Evolutionary conservation across 176 grass and related monocot genomes (phyloP), one percentile per base, ranked within the genome.

Genomic region (Musa troglodytarum): DNA sequence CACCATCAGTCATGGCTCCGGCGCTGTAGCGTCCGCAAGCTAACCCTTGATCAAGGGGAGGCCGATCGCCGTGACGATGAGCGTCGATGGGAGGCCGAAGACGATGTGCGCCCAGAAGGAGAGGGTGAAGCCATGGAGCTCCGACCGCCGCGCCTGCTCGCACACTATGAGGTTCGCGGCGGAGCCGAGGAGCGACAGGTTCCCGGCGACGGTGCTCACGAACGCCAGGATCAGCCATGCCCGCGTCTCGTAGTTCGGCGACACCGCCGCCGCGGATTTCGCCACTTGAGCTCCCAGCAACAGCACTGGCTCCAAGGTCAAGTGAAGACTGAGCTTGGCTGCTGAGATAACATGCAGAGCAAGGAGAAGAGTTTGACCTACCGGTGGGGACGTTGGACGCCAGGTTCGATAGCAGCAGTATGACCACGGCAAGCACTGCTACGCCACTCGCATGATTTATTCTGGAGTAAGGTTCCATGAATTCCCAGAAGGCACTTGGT

Each of bases 191-290:
- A 98, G 90, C 1, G 94, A 98, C 43, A 98, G 90, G 73, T 98
- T 98, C 25, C 94, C 94, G 43, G 94, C 94, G 24, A 93, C 94
- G 56, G 94, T 98, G 80, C 94, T 98, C 24, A 92, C 91, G 88
- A 88, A 98, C 2, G 94, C 94, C 25, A 98, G 86, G 79, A 93
- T 75, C 10, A 98, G 88, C 94, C 94, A 98, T 9, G 88, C 83
- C 50, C 79, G 90, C 10, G 83, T 87, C 77, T 98, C 86, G 0
- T 87, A 84, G 0, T 69, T 49, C 0, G 84, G 84, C 10, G 90
- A 91, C 81, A 93, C 92, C 9, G 73, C 84, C 9, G 88, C 94
- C 8, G 90, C 90, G 4, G 90, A 93, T 10, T 82, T 84, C 0
- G 94, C 94, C 16, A 98, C 90, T 24, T 88, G 90, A 0, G 86